phyloP scores from a whole-genome alignment of 257 asterid species.

The Gentiana straminea region DNA sequence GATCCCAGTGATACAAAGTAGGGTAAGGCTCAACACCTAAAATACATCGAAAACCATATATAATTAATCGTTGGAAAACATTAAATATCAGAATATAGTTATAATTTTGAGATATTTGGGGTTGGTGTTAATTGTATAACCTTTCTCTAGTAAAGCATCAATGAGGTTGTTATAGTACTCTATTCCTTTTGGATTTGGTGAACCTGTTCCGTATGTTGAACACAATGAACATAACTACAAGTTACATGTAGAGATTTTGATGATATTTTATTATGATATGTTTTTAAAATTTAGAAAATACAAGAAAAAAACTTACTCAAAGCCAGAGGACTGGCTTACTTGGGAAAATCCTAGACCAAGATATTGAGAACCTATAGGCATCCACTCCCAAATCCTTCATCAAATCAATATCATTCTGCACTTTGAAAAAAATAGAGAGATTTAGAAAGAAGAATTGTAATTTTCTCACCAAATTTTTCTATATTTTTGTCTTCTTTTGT shows the following conservation, averaged over 20 bases:
- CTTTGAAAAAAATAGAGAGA: background rate
- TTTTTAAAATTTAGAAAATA: too few species aligned
- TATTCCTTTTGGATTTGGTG: conserved; percentile 34
- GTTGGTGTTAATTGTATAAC: background rate
- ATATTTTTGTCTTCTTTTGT: too few species aligned
- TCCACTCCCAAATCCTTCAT: conserved; percentile 42
- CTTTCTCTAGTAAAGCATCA: conserved; percentile 37
- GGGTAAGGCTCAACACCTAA: conserved; percentile 42
- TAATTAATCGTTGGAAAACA: too few species aligned
- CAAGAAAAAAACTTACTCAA: background rate
- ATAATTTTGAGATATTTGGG: too few species aligned
- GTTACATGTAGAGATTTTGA: too few species aligned
- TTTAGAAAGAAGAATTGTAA: too few species aligned
- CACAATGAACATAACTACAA: background rate
- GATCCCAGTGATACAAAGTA: conserved; percentile 55
- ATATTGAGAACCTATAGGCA: conserved; percentile 47
- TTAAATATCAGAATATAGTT: too few species aligned
- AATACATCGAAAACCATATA: conserved; percentile 6
- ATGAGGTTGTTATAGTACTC: conserved; percentile 36
- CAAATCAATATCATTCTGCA: conserved; percentile 46
- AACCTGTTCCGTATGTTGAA: conserved; percentile 41
- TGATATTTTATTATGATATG: too few species aligned
- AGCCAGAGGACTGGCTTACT: conserved; percentile 14
- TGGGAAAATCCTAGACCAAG: conserved; percentile 50
- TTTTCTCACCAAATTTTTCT: too few species aligned